phyloP scores from a whole-genome alignment of 139 green algal species.

The Desmodesmus armatus region DNA sequence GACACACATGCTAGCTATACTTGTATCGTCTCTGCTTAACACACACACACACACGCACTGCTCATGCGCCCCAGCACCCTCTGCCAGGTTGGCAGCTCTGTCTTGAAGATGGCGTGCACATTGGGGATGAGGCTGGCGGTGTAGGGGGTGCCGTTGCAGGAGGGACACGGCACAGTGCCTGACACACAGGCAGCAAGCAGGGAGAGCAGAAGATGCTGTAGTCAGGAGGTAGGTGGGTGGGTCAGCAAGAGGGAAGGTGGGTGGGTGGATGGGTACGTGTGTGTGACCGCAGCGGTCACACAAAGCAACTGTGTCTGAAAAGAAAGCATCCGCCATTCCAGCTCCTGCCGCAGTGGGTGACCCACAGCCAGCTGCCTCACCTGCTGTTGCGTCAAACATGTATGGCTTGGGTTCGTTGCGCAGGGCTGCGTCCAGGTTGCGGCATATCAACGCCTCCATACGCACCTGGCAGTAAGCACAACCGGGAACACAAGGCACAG shows the following conservation, averaged over 20 bases:
- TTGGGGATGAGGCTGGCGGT: constrained; percentile 55
- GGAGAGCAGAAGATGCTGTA: background rate
- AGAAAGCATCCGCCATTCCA: too few species aligned
- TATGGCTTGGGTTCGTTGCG: constrained; percentile 60
- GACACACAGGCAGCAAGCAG: background rate
- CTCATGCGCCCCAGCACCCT: constrained; percentile 45
- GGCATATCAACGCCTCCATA: constrained; percentile 58
- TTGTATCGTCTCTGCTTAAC: too few species aligned
- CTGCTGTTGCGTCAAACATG: constrained; percentile 56
- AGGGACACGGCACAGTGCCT: constrained; percentile 62
- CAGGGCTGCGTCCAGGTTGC: constrained; percentile 65
- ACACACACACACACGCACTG: too few species aligned
- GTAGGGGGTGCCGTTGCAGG: constrained; percentile 52
- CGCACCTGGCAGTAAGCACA: constrained; percentile 39
- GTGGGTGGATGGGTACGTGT: too few species aligned
- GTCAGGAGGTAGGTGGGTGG: too few species aligned
- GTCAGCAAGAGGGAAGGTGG: too few species aligned
- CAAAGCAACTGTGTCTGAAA: too few species aligned
- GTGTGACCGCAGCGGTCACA: too few species aligned
- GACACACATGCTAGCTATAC: too few species aligned
- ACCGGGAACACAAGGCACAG: background rate
- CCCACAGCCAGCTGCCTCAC: constrained; percentile 25
- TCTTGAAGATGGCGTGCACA: constrained; percentile 51
- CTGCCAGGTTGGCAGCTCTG: constrained; percentile 54
- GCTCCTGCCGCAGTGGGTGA: too few species aligned